phyloP scores from a whole-genome alignment of 768 basidiomycete species.

The Rubroboletus satanas region DNA sequence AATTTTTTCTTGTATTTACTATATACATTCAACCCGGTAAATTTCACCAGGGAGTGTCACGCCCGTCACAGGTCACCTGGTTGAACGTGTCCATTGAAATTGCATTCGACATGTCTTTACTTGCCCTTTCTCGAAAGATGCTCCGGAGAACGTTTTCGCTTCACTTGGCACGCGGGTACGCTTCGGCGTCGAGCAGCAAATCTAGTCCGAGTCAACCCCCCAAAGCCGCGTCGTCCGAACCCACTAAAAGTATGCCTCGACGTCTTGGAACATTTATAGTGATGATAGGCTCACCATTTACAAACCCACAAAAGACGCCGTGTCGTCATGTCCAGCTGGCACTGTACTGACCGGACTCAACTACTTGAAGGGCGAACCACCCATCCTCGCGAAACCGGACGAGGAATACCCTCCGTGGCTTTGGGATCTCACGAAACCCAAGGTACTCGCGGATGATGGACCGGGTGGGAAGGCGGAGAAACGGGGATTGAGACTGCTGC shows the following conservation, averaged over 20 bases:
- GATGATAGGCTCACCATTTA: not conserved
- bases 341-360: conserved; percentile 78
- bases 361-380: conserved; percentile 77
- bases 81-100: not conserved
- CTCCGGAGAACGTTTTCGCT: conserved; percentile 9
- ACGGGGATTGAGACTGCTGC: conserved; percentile 53
- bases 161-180: conserved; percentile 12
- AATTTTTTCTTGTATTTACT: conserved; percentile 22
- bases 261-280: not conserved
- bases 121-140: conserved; percentile 10
- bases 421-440: conserved; percentile 70
- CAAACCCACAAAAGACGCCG: conserved; percentile 8
- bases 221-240: conserved; percentile 7
- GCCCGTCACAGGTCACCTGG: not conserved
- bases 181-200: conserved; percentile 6
- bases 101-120: conserved; percentile 18
- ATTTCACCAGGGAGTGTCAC: not conserved
- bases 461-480: conserved; percentile 66
- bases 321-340: conserved; percentile 66
- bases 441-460: conserved; percentile 62
- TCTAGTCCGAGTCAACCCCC: not conserved
- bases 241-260: conserved; percentile 15
- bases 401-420: conserved; percentile 88
- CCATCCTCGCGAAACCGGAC: conserved; percentile 73
- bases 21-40: conserved; percentile 2